Base-by-base conservation (phyloP, 495 filamentous ascomycete genomes). In the Neurospora terricola region DNA sequence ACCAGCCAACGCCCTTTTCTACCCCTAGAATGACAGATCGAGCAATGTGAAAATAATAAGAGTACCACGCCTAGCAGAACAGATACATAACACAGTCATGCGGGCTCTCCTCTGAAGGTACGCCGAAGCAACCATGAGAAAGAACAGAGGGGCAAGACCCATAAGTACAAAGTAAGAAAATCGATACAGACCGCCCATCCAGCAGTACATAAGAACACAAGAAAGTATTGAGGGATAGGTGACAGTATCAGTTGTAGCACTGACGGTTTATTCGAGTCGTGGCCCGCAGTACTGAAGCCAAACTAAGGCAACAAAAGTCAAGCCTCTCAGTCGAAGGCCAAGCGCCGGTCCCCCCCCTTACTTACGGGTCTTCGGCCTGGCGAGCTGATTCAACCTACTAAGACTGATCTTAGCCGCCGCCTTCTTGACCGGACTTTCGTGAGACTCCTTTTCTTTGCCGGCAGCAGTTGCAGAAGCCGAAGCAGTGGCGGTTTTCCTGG, bases 301-400 rank as follows among this genome's bases (percentile, higher is more conserved):
- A 54, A 21, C 5, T 38, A 54, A 16, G 42, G 54, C 59, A 30
- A n/a, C 59, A 10, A 23, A n/a, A 39, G 59, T 70, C 9, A 16
- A 27, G 54, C 27, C 54, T 66, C 54, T 66, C 27, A 14, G 11
- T 66, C 27, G 1, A 66, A 30, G 6, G 16, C 9, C 54, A 69
- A 39, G 30, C 43, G 27, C 38, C 39, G 42, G 23, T 38, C 8
- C 0, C 69, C 0, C 69, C 43, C 37, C 59, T 79, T 75, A 86
- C 78, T 82, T 84, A 69, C 86, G 80, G 70, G 77, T 73, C 80
- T 88, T 88, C 2, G 87, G 87, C 66, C 82, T 78, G 42, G 87
- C 81, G 12, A 88, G 82, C 85, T 86, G 84, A 69, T 87, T 84
- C 66, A 88, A 75, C 73, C 87, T 76, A 74, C 84, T 86, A 27